These are phyloP conservation scores for Tremellales sp. DNA, from an alignment of 1,284 basidiomycete genomes.

Conservation along the genomic window DNA sequence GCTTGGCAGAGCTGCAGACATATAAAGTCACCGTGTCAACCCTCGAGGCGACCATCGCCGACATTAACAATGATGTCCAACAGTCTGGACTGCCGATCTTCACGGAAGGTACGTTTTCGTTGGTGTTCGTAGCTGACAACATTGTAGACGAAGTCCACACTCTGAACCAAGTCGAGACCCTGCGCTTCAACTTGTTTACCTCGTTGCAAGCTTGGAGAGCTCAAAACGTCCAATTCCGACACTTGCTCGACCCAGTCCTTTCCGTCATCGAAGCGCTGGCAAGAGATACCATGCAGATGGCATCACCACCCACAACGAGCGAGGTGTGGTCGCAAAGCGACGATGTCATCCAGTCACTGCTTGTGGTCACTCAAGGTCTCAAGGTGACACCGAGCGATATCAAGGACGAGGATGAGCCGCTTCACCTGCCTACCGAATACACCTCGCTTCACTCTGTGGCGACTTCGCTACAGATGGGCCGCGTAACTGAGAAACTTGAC, in stretches of 20 bases:
- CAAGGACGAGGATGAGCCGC: constrained; percentile 38
- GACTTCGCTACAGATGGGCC: constrained; percentile 33
- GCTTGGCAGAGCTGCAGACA: too few species aligned
- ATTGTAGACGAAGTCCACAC: background rate
- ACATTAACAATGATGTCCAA: too few species aligned
- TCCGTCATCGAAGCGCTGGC: too few species aligned
- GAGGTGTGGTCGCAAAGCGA: constrained; percentile 40
- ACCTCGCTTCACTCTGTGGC: constrained; percentile 5
- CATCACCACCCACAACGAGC: too few species aligned
- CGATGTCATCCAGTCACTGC: constrained; percentile 59
- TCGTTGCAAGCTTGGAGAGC: background rate
- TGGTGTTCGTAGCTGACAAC: too few species aligned
- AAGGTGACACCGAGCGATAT: constrained; percentile 7
- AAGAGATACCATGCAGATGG: too few species aligned
- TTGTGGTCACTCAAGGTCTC: constrained; percentile 62
- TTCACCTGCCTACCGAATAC: constrained; percentile 33
- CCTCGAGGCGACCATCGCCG: too few species aligned
- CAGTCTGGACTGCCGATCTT: too few species aligned
- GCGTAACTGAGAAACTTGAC: constrained; percentile 33
- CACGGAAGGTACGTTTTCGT: too few species aligned
- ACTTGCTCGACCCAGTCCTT: constrained; percentile 56
- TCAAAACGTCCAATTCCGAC: constrained; percentile 46
- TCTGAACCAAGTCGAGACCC: background rate
- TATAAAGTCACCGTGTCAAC: too few species aligned
- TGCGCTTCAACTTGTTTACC: background rate